Percentiles rank a stretch among this genome's conserved stretches.
These are phyloP conservation scores for Colletotrichum viniferum DNA, from an alignment of 2,329 filamentous ascomycete species.

Conservation along the genomic window DNA sequence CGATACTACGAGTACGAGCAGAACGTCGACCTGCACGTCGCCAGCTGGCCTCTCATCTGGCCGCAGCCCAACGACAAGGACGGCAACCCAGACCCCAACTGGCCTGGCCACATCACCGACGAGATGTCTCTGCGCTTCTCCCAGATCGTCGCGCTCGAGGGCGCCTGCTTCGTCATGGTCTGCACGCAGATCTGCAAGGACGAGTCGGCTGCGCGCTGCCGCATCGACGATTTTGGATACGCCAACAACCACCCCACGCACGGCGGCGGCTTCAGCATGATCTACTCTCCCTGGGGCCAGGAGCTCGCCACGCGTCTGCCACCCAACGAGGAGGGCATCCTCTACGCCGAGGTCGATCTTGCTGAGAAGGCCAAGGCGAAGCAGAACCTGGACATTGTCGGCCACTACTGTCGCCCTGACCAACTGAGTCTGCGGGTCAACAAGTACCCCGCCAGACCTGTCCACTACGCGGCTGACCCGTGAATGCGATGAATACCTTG, in stretches of 20 bases:
- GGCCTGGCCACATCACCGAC: slow-evolving; percentile 39
- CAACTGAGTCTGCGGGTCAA: slow-evolving; percentile 28
- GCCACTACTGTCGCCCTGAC: slow-evolving; percentile 43
- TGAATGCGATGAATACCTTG: background rate
- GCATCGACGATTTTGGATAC: slow-evolving; percentile 21
- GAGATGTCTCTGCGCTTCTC: slow-evolving; percentile 39
- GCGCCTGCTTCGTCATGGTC: slow-evolving; percentile 46
- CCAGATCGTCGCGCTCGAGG: slow-evolving; percentile 48
- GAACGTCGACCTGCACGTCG: slow-evolving; percentile 32
- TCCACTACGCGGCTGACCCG: slow-evolving; percentile 5
- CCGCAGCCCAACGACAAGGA: slow-evolving; percentile 17
- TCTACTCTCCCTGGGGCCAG: slow-evolving; percentile 34
- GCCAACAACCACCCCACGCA: slow-evolving; percentile 17
- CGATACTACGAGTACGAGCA: slow-evolving; percentile 30
- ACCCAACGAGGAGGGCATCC: slow-evolving; percentile 34
- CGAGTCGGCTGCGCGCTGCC: slow-evolving; percentile 32
- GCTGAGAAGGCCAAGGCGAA: slow-evolving; percentile 16
- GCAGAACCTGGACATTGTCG: slow-evolving; percentile 21
- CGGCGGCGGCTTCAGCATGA: slow-evolving; percentile 32
- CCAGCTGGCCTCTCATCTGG: slow-evolving; percentile 36
- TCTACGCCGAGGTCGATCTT: slow-evolving; percentile 42
- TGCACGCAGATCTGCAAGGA: slow-evolving; percentile 44
- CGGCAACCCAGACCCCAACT: slow-evolving; percentile 35
- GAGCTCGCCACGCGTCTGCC: slow-evolving; percentile 29
- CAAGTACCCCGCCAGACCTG: slow-evolving; percentile 6